Percentiles rank a stretch among this genome's conserved stretches.
Evolutionary conservation across 352 stramenopile genomes (phyloP).

Genomic region (Peronosclerospora sorghi): DNA sequence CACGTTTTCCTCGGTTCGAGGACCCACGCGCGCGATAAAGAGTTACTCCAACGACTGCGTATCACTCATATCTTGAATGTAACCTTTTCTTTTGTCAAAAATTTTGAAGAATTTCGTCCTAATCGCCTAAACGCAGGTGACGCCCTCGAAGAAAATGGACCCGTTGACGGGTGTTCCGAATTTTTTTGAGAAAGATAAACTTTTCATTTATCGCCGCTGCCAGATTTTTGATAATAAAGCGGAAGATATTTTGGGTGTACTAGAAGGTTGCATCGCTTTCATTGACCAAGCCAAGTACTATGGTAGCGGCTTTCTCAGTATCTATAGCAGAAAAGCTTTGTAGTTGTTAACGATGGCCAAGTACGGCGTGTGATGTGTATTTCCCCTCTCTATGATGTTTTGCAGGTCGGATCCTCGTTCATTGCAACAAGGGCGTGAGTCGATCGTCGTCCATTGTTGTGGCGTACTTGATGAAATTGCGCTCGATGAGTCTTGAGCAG

Average conservation of each 20-base stretch:
- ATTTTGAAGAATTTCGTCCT: neutral
- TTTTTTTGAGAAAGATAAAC: constrained; percentile 85
- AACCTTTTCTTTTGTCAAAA: neutral
- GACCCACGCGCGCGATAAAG: constrained; percentile 34
- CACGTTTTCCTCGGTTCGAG: constrained; percentile 67
- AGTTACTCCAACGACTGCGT: constrained; percentile 13
- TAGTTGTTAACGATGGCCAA: constrained; percentile 30
- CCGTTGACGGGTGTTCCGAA: constrained; percentile 81
- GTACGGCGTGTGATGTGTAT: constrained; percentile 15
- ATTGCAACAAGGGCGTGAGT: constrained; percentile 88
- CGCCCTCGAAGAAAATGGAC: constrained; percentile 62
- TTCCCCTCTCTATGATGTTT: neutral
- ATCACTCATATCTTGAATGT: constrained; percentile 84
- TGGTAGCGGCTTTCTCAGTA: constrained; percentile 28
- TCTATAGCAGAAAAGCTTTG: neutral
- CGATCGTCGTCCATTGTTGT: constrained; percentile 83
- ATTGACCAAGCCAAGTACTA: constrained; percentile 88
- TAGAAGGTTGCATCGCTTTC: constrained; percentile 80
- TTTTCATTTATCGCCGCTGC: constrained; percentile 72
- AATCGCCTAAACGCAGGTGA: constrained; percentile 37
- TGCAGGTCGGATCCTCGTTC: constrained; percentile 79
- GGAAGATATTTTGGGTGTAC: constrained; percentile 72
- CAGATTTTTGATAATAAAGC: constrained; percentile 86
- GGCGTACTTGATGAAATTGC: constrained; percentile 86
- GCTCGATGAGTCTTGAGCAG: constrained; percentile 51